These are phyloP conservation scores for Colletotrichum spaethianum DNA, from an alignment of 2,329 filamentous ascomycete genomes.

Conservation along the genomic window DNA sequence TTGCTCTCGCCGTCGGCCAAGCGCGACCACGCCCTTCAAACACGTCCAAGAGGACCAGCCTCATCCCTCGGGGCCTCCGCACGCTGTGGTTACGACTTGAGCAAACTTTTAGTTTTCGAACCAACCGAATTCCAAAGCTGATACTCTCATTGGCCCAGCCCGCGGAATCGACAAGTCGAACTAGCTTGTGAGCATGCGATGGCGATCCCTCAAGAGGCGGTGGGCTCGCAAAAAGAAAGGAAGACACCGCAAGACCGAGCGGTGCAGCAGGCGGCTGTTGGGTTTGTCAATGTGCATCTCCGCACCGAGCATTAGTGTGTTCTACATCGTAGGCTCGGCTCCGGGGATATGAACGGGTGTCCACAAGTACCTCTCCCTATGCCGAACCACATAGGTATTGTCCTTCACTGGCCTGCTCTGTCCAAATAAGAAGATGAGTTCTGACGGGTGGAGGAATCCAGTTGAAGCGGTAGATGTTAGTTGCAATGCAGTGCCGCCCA, in stretches of 20 bases:
- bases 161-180: slow-evolving; percentile 16
- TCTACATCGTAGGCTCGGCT: slow-evolving; percentile 18
- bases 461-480: slow-evolving; percentile 21
- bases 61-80: slow-evolving; percentile 24
- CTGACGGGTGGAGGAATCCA: slow-evolving; percentile 26
- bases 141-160: slow-evolving; percentile 2
- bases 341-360: slow-evolving; percentile 12
- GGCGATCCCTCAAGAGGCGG: not conserved
- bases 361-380: slow-evolving; percentile 3
- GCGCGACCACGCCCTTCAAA: slow-evolving; percentile 19
- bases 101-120: slow-evolving; percentile 4
- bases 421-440: slow-evolving; percentile 25
- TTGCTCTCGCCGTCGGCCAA: slow-evolving; percentile 6
- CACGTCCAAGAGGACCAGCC: not conserved
- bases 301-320: slow-evolving; percentile 1
- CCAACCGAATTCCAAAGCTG: slow-evolving; percentile 8
- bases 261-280: slow-evolving; percentile 24
- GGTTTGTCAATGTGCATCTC: slow-evolving; percentile 14
- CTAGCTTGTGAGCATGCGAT: slow-evolving; percentile 14
- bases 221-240: not conserved
- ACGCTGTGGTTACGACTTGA: slow-evolving; percentile 3
- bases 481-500: slow-evolving; percentile 28
- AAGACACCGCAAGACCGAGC: slow-evolving; percentile 32
- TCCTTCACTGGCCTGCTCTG: slow-evolving; percentile 26
- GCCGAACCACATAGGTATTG: slow-evolving; percentile 17